Conservation (phyloP, 1,139 yeast genomes). For the Protomyces pachydermus region DNA sequence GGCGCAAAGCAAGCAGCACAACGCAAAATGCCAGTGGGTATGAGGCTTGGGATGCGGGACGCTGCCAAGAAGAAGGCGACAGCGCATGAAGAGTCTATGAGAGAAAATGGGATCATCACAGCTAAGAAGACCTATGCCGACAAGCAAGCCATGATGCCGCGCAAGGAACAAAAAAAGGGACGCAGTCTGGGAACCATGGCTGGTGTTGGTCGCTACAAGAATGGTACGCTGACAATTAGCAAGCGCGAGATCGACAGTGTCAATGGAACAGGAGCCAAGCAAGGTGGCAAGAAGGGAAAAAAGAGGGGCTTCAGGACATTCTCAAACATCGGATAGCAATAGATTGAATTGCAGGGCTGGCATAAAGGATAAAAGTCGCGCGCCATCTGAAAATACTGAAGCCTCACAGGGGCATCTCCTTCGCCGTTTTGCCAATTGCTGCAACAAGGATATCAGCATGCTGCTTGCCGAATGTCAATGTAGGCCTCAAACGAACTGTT, state of each 20-base stretch:
- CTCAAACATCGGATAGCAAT: conserved; percentile 7
- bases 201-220: conserved; percentile 23
- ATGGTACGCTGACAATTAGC: conserved; percentile 14
- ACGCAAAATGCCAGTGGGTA: conserved; percentile 21
- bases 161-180: background rate
- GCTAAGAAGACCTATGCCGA: conserved; percentile 3
- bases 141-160: background rate
- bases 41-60: conserved; percentile 16
- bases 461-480: conserved; percentile 65
- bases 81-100: conserved; percentile 7
- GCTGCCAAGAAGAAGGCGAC: conserved; percentile 8
- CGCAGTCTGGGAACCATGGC: conserved; percentile 2
- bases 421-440: conserved; percentile 35
- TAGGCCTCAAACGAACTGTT: conserved; percentile 72
- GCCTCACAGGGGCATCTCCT: background rate
- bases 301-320: conserved; percentile 17
- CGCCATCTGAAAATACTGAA: background rate
- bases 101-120: conserved; percentile 23
- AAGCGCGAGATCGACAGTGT: conserved; percentile 18
- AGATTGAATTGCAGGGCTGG: background rate
- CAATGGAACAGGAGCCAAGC: conserved; percentile 9
- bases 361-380: background rate
- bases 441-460: conserved; percentile 63
- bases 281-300: conserved; percentile 12
- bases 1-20: conserved; percentile 15